phyloP scores from a whole-genome alignment of 176 grass and related monocot species.

The Canna indica region DNA sequence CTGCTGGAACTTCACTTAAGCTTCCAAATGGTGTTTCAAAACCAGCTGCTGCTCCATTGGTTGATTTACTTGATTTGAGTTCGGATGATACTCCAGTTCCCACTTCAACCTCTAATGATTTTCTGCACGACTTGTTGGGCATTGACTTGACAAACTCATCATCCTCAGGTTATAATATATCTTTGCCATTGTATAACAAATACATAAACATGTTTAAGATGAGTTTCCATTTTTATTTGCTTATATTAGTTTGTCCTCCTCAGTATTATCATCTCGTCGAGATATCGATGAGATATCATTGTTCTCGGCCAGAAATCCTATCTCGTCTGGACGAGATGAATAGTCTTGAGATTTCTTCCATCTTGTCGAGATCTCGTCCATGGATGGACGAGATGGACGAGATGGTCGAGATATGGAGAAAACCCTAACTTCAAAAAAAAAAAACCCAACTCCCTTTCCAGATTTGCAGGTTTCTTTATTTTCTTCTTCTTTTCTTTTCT shows the following conservation, averaged over 20 bases:
- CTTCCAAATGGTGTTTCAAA: constrained; percentile 85
- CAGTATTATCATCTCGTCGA: background rate
- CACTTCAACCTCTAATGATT: constrained; percentile 46
- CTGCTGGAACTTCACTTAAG: constrained; percentile 49
- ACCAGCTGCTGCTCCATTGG: constrained; percentile 49
- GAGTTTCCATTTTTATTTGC: background rate
- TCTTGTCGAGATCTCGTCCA: no score
- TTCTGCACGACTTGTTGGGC: constrained; percentile 76
- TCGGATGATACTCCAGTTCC: constrained; percentile 57
- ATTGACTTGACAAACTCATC: constrained; percentile 53
- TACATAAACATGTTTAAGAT: background rate
- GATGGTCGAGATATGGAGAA: no score
- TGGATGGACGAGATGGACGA: no score
- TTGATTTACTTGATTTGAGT: constrained; percentile 86
- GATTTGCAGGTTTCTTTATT: no score
- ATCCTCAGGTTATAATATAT: constrained; percentile 48
- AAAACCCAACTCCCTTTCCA: no score
- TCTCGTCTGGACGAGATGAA: no score
- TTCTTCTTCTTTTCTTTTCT: no score
- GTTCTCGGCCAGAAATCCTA: no score
- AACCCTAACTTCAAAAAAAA: no score
- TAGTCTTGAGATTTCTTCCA: no score
- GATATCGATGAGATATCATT: no score
- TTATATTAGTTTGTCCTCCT: background rate
- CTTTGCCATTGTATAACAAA: background rate